Conservation (phyloP, 192 early-diverging fungal species). For the Haplosporangium gracile region DNA sequence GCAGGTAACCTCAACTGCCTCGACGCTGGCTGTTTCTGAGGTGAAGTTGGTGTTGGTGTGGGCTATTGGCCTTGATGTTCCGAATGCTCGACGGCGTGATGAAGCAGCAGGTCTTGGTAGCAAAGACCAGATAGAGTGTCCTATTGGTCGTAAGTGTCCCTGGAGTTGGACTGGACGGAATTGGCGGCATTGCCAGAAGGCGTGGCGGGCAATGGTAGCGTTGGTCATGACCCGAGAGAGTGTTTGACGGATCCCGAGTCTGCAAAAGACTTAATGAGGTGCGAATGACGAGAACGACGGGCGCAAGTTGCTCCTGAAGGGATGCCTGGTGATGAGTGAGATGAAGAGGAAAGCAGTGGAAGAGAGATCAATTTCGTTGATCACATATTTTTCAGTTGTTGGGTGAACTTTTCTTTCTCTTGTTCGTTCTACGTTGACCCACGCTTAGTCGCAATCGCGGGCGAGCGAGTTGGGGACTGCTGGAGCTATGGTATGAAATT, state of each 20-base stretch:
- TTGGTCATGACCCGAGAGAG: background rate
- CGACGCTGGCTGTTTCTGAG: background rate
- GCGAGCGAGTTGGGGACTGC: too few species aligned
- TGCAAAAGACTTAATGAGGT: background rate
- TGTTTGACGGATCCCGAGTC: background rate
- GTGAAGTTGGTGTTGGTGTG: background rate
- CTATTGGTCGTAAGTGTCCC: background rate
- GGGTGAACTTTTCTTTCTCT: too few species aligned
- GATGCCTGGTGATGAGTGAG: background rate
- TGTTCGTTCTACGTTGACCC: too few species aligned
- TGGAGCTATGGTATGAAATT: too few species aligned
- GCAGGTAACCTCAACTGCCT: conserved; percentile 8
- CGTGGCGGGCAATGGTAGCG: background rate
- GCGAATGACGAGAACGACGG: background rate
- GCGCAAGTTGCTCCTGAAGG: background rate
- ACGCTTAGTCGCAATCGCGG: too few species aligned
- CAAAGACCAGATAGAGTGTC: background rate
- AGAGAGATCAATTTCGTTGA: background rate
- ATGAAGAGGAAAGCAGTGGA: background rate
- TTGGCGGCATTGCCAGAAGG: background rate
- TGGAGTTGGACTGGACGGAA: background rate
- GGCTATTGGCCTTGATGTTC: background rate
- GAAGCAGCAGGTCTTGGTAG: background rate
- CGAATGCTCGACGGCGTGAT: background rate
- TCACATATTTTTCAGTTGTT: too few species aligned